These are phyloP conservation scores for Xylaria sp. DNA, from an alignment of 2,329 filamentous ascomycete species.

Conservation along the genomic window DNA sequence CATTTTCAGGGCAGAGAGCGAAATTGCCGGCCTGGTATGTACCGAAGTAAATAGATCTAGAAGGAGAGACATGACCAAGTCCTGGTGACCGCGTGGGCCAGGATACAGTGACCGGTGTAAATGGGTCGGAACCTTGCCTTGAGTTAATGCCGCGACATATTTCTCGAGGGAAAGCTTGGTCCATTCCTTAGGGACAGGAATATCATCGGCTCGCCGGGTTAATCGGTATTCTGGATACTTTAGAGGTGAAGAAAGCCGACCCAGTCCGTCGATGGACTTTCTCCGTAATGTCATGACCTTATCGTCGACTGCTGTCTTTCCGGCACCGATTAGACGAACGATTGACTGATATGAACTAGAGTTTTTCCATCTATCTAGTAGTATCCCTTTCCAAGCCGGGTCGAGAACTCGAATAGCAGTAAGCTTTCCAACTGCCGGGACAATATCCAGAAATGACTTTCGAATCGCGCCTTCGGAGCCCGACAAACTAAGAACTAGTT, in stretches of 20 bases:
- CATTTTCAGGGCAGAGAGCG: constrained; percentile 34
- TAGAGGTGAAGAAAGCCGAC: background rate
- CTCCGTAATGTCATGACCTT: constrained; percentile 28
- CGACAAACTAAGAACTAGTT: constrained; percentile 30
- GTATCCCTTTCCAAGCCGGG: constrained; percentile 15
- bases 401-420: constrained; percentile 31
- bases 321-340: constrained; percentile 17
- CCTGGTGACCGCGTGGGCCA: constrained; percentile 27
- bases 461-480: constrained; percentile 32
- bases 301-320: constrained; percentile 18
- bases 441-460: constrained; percentile 31
- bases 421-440: constrained; percentile 29
- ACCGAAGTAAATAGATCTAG: constrained; percentile 30
- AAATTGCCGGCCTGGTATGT: constrained; percentile 21
- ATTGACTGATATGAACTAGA: constrained; percentile 2
- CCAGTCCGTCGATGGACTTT: background rate
- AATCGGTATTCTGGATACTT: constrained; percentile 25
- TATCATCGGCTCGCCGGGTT: constrained; percentile 29
- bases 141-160: constrained; percentile 34
- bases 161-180: constrained; percentile 33
- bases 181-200: constrained; percentile 31
- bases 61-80: constrained; percentile 32
- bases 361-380: constrained; percentile 22
- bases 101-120: constrained; percentile 30
- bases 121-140: constrained; percentile 30